phyloP scores from a whole-genome alignment of 2,329 filamentous ascomycete genomes.

The Ophiostoma piceae region DNA sequence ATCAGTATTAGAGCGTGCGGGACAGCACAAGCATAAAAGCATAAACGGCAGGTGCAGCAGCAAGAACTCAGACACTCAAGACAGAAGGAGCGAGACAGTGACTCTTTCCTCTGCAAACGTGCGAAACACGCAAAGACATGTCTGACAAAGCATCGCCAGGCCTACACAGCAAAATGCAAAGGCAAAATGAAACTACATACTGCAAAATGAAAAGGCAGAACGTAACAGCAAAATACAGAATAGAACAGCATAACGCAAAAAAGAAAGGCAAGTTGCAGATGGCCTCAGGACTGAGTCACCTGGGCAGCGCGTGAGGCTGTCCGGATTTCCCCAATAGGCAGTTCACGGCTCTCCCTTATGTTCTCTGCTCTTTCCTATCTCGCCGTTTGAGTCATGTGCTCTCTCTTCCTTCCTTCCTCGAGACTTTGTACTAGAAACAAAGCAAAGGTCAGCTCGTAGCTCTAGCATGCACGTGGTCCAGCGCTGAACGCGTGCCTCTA shows the following conservation, averaged over 20 bases:
- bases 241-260: no score
- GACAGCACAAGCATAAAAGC: neutral
- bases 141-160: neutral
- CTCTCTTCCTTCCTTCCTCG: neutral
- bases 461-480: neutral
- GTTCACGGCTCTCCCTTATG: neutral
- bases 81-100: neutral
- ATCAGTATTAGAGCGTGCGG: neutral
- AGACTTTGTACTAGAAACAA: no score
- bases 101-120: neutral
- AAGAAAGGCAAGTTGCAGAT: no score
- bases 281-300: neutral
- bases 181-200: no score
- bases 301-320: neutral
- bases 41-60: neutral
- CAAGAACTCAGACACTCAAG: neutral
- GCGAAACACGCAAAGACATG: neutral
- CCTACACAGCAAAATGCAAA: neutral
- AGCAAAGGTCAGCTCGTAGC: neutral
- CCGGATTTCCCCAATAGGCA: neutral
- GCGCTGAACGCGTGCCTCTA: conserved; percentile 5
- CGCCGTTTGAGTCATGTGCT: neutral
- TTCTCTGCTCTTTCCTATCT: neutral
- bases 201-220: neutral
- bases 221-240: no score